Evolutionary conservation across 345 rosid species (phyloP).

Genomic region (Psidium friedrichsthalianum): DNA sequence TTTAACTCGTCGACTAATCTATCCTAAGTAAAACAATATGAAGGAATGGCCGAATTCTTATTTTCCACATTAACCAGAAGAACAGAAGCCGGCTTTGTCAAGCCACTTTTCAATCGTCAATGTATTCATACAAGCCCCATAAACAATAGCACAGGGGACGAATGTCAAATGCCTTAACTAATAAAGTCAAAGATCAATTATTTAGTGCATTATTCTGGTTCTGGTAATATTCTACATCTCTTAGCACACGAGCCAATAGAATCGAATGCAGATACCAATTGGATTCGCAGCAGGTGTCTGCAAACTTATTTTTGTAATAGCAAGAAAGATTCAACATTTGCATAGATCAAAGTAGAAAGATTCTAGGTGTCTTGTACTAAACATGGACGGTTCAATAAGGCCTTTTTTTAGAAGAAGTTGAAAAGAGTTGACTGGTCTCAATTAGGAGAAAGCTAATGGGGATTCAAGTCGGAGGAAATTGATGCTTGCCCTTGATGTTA

Average conservation of each 20-base stretch:
- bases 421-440: neutral
- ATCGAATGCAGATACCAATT: constrained; percentile 11
- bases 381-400: neutral
- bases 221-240: neutral
- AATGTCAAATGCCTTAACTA: neutral
- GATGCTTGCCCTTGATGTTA: neutral
- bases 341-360: neutral
- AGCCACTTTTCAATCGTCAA: neutral
- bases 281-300: constrained; percentile 2
- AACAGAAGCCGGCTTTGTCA: neutral
- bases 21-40: neutral
- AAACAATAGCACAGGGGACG: neutral
- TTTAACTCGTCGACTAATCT: neutral
- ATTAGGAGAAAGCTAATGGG: neutral
- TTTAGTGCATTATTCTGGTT: neutral
- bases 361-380: neutral
- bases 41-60: neutral
- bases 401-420: neutral
- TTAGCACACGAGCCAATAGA: constrained; percentile 10
- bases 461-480: constrained; percentile 1
- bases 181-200: neutral
- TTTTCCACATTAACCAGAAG: neutral
- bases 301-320: neutral
- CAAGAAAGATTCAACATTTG: neutral
- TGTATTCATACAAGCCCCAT: neutral